A percentile compares a stretch with the other conserved stretches of the same genome.
phyloP scores from a whole-genome alignment of 208 protist species.

The Histomonas meleagridis region DNA sequence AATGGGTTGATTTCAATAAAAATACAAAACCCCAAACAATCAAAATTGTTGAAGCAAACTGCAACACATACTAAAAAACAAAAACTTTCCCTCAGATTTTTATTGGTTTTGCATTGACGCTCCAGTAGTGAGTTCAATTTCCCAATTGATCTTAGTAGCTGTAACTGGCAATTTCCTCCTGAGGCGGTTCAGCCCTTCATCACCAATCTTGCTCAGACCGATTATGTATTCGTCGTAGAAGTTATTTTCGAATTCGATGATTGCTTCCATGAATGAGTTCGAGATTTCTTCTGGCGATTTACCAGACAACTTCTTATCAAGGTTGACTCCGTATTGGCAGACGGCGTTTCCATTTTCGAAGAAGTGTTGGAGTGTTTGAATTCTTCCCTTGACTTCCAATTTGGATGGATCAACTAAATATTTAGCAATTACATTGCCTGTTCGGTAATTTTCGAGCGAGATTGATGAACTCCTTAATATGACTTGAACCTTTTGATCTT shows the following conservation, averaged over 20 bases:
- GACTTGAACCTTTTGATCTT: not conserved
- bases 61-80: too few relatives aligned
- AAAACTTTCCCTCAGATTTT: too few relatives aligned
- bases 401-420: not conserved
- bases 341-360: constrained; percentile 8
- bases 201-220: not conserved
- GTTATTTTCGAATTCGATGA: not conserved
- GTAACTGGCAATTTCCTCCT: not conserved
- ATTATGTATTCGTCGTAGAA: not conserved
- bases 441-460: not conserved
- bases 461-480: not conserved
- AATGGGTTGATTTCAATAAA: too few relatives aligned
- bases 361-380: not conserved
- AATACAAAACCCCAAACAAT: too few relatives aligned
- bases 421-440: not conserved
- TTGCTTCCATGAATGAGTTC: not conserved
- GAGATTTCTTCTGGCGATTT: not conserved
- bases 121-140: not conserved
- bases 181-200: not conserved
- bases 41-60: too few relatives aligned
- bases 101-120: not conserved
- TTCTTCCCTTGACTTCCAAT: not conserved
- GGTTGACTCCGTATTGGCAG: not conserved
- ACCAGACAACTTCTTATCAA: not conserved
- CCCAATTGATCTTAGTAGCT: not conserved